Evolutionary conservation across 208 protist species (phyloP).

Genomic region (Leishmania braziliensis): DNA sequence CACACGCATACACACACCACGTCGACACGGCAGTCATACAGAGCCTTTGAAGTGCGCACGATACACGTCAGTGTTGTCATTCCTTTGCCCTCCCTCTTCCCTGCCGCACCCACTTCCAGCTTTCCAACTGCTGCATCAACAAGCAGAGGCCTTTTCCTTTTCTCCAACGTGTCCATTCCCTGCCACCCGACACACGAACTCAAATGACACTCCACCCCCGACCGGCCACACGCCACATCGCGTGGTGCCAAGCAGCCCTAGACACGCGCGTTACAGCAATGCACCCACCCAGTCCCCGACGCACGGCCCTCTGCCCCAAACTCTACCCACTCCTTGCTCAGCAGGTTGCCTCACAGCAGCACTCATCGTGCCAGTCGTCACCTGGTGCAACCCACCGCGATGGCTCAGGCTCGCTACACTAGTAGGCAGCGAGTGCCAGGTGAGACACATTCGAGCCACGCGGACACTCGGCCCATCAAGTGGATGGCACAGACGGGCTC

Average conservation of each 20-base stretch:
- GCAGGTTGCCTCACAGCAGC: neutral
- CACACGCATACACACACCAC: neutral
- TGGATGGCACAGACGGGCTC: neutral
- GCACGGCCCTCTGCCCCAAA: neutral
- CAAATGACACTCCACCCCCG: neutral
- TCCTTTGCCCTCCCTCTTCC: no score
- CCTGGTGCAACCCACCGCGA: no score
- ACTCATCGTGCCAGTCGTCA: neutral
- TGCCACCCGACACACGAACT: neutral
- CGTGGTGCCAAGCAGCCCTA: no score
- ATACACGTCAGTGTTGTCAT: no score
- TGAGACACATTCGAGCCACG: neutral
- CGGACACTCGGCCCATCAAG: neutral
- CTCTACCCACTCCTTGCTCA: neutral
- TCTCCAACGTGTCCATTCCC: neutral
- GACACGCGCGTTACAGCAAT: no score
- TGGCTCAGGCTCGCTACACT: neutral
- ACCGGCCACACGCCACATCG: no score
- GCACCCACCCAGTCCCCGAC: no score
- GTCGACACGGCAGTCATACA: neutral
- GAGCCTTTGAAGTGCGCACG: no score
- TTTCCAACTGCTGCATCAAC: no score
- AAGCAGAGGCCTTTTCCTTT: no score
- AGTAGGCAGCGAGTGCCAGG: neutral
- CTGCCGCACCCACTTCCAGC: no score